Base-by-base conservation (phyloP, 2,329 filamentous ascomycete genomes). In the Alternaria arbusti region DNA sequence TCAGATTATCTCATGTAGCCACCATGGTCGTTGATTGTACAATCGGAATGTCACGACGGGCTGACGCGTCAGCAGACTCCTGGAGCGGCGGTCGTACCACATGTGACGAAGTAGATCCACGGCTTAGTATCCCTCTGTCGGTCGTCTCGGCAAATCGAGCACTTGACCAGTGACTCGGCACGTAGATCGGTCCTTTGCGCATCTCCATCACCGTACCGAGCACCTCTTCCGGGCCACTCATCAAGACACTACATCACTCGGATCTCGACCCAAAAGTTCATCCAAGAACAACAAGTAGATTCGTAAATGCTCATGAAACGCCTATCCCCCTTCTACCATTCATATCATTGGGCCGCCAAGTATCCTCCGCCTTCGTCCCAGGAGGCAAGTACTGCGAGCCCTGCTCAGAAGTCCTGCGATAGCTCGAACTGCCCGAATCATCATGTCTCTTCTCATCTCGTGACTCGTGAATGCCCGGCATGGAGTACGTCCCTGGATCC, bases 331-430 rank as follows among this genome's bases (percentile, higher is more conserved):
- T 51, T 46, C 66, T 69, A 6, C 71, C 69, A 54, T 70, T 72
- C 40, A 70, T 70, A 1, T 71, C 70, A 54, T 72, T 70, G 6
- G 74, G 68, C 49, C 74, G 71, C 94, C 94, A 97, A 3, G 92
- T 97, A 55, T 93, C 91, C 78, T 97, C 92, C 78, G 95, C 91
- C 75, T 89, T 94, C 2, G 93, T 97, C 8, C 93, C 92, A 0
- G 91, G 90, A 17, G 91, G 87, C 62, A 96, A 82, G 88, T 92
- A 95, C 23, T 80, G 78, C 40, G 80, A 76, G 13, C 65, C 62
- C 60, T 74, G 78, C 57, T 80, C 83, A 44, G 76, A 79, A 51
- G 81, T 78, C 36, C 81, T 73, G 61, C 81, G 74, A 17, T 79
- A 75, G n/a, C 82, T 81, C 32, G 81, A 80, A 23, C 87, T 85